Conservation (phyloP, 2,329 filamentous ascomycete species). For the Fusarium dlaminii region DNA sequence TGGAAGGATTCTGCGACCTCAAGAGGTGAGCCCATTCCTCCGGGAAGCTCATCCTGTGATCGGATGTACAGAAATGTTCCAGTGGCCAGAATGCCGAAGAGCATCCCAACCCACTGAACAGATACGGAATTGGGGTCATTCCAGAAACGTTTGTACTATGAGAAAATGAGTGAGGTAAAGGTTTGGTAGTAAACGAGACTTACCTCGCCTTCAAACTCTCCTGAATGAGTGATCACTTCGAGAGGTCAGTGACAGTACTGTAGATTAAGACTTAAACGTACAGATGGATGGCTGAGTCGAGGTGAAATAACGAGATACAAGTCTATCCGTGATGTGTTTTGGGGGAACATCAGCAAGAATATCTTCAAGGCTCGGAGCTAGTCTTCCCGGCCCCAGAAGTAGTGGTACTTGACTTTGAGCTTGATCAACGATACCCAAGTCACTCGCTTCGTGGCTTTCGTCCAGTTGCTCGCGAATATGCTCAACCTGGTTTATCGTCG, state of each 20-base stretch:
- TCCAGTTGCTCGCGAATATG: conserved; percentile 22
- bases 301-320: conserved; percentile 32
- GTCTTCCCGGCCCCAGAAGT: conserved; percentile 4
- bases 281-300: conserved; percentile 23
- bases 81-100: conserved; percentile 25
- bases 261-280: neutral
- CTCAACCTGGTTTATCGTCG: neutral
- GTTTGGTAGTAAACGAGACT: fast-evolving
- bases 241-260: neutral
- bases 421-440: neutral
- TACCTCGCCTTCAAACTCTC: conserved; percentile 33
- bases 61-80: conserved; percentile 26
- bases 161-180: fast-evolving
- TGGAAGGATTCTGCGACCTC: conserved; percentile 19
- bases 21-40: conserved; percentile 9
- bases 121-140: neutral
- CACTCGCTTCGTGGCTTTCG: neutral
- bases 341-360: conserved; percentile 26
- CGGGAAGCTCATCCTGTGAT: conserved; percentile 15
- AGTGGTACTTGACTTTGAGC: conserved; percentile 12
- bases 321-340: conserved; percentile 15
- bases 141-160: conserved; percentile 30
- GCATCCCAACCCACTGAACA: conserved; percentile 22
- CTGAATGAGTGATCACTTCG: conserved; percentile 25
- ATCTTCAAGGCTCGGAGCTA: neutral